Evolutionary conservation across 2,329 filamentous ascomycete species (phyloP), one percentile per base, ranked within the genome.

Genomic region (Penicillium glabrum): DNA sequence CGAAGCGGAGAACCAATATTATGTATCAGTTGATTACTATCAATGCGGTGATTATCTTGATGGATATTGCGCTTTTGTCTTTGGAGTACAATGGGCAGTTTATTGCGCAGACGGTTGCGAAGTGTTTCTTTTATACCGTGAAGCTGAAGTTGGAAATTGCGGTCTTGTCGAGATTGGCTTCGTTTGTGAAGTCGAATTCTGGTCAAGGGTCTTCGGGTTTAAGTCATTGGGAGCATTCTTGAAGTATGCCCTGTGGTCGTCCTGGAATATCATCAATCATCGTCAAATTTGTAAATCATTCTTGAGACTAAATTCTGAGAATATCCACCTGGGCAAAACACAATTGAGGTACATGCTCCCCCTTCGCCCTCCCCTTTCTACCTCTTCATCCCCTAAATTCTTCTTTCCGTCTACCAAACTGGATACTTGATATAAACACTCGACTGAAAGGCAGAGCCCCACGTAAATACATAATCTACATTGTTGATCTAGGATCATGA

Each of bases 1-100:
- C 45, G 23, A 52, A 53, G 14, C 57, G 53, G 16, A 52, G 47
- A 24, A 47, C 49, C 3, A 52, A 60, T 19, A 58, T 60, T 14
- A 52, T 62, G 54, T 58, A 60, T 26, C 57, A 60, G 50, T 45
- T 62, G 7, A 26, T 62, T 33, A 39, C 31, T 11, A 60, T 62
- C 24, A 60, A 60, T 35, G 24, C 43, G 5, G 41, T 39, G 14
- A 60, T 62, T 14, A 60, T 60, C 6, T 23, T 54, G n/a, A 51
- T 60, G 54, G 55, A 62, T 48, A 54, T 62, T n/a, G 46, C 57
- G 10, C 45, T 62, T 14, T 27, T 60, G 33, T 21, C 23, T 8
- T 16, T 62, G 35, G 51, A 62, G 41, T 58, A 44, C 11, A 35
- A 29, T 37, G 54, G 39, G 2, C 14, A 48, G 5, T 62, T 41